Conservation (phyloP, 2,329 filamentous ascomycete species). For the Colletotrichum eleusines region DNA sequence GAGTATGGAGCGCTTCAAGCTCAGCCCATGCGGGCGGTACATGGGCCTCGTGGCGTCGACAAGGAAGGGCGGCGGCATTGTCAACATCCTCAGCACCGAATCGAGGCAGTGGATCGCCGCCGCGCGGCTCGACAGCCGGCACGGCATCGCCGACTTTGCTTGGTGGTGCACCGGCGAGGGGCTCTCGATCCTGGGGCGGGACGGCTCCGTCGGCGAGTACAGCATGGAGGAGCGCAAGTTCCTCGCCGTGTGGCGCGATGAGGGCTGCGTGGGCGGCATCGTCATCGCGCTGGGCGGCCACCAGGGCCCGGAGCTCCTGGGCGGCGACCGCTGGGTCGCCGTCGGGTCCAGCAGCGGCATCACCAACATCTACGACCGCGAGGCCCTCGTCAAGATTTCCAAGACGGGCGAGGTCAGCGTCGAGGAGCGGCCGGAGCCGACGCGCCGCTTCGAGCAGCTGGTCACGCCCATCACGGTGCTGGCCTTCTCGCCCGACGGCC, state of each 20-base stretch:
- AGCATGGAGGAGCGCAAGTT: conserved; percentile 76
- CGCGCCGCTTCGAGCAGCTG: conserved; percentile 83
- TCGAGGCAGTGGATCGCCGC: conserved; percentile 91
- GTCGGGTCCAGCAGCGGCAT: conserved; percentile 89
- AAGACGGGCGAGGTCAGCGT: conserved; percentile 61
- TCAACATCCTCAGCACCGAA: conserved; percentile 84
- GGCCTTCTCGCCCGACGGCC: conserved; percentile 87
- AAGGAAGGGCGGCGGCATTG: conserved; percentile 85
- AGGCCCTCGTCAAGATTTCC: conserved; percentile 63
- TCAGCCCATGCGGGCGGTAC: conserved; percentile 88
- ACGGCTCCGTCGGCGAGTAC: conserved; percentile 93
- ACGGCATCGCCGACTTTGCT: conserved; percentile 88
- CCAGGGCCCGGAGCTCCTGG: conserved; percentile 71
- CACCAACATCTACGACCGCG: conserved; percentile 92
- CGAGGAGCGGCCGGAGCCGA: conserved; percentile 77
- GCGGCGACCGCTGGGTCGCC: conserved; percentile 89
- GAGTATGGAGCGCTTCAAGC: conserved; percentile 89
- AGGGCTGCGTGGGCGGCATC: conserved; percentile 88
- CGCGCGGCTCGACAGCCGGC: conserved; percentile 82
- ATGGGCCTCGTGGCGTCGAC: conserved; percentile 85
- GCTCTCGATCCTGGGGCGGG: conserved; percentile 84
- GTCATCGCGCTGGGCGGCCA: conserved; percentile 82
- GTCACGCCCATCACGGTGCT: conserved; percentile 86
- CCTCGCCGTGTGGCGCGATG: conserved; percentile 87
- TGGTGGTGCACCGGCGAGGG: conserved; percentile 93